Base-by-base conservation (phyloP, 352 stramenopile genomes). In the Elongisporangium anandrum region DNA sequence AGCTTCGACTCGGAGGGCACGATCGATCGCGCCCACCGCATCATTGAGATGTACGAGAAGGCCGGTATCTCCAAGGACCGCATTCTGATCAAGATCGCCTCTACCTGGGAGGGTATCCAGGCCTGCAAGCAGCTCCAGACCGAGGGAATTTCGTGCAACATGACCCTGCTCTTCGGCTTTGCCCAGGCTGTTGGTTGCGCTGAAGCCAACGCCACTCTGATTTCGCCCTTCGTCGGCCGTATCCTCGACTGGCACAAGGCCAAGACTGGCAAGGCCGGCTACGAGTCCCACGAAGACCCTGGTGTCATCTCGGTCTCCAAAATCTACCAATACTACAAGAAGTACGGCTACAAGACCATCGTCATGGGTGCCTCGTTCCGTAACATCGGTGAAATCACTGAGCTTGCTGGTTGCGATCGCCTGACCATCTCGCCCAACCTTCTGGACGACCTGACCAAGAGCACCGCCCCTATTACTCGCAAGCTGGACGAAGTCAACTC, bases 241-340 rank as follows among this genome's bases (percentile, higher is more conserved):
- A 98, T 99, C 70, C 74, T 98, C 17, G 97, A 99, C 82, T 99
- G 96, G 96, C 88, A 99, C 84, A 98, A 98, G 75, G 84, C 87
- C 55, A 97, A 97, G 71, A 92, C 88, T 13, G 83, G 85, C 74
- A 96, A 97, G 65, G 84, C 92, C 34, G 85, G 78, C 64, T 98
- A 97, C 75, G 85, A 90, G 65, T 90, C 94, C 20, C 75, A 93
- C 65, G 95, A 98, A 62, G 97, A 99, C 86, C 95, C 96, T 22
- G 97, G 97, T 66, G 97, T 99, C n/a, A 63, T 99, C 53, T 92
- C 85, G 41, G 96, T 99, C 45, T 89, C 82, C 57, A 94, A 96
- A 72, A 99, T 99, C 76, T 99, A 99, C 78, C 85, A 96, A 60
- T 99, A 99, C 81, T 99, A 98, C 89, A 99, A 99, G 78, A 99